A percentile compares a stretch with the other conserved stretches of the same genome.
Conservation (phyloP, 2,329 filamentous ascomycete species). For the Zasmidium cellare region DNA sequence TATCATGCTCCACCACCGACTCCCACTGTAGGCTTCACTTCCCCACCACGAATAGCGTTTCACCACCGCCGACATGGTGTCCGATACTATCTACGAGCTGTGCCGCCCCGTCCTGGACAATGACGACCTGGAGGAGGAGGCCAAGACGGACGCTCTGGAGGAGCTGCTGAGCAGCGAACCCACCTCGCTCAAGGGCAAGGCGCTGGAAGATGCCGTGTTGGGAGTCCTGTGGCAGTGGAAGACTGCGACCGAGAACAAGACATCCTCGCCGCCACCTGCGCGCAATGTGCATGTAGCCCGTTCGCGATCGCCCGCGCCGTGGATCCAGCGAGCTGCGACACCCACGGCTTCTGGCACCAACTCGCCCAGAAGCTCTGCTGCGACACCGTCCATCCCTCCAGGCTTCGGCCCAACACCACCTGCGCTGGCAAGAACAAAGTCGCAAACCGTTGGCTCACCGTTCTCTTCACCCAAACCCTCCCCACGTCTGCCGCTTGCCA, state of each 20-base stretch:
- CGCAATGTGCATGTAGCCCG: slow-evolving; percentile 81
- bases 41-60: slow-evolving; percentile 1
- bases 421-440: slow-evolving; percentile 73
- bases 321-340: slow-evolving; percentile 73
- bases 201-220: slow-evolving; percentile 85
- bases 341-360: slow-evolving; percentile 72
- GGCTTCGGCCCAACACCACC: slow-evolving; percentile 73
- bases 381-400: slow-evolving; percentile 80
- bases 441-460: slow-evolving; percentile 70
- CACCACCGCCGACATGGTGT: slow-evolving; percentile 66
- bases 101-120: slow-evolving; percentile 88
- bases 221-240: slow-evolving; percentile 87
- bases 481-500: slow-evolving; percentile 84
- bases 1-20: slow-evolving; percentile 6
- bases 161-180: slow-evolving; percentile 80
- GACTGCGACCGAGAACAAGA: slow-evolving; percentile 59
- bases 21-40: neutral
- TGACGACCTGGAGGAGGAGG: slow-evolving; percentile 81
- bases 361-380: slow-evolving; percentile 73
- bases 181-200: slow-evolving; percentile 65
- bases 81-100: slow-evolving; percentile 88
- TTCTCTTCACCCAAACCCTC: slow-evolving; percentile 94
- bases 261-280: slow-evolving; percentile 78
- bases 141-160: slow-evolving; percentile 90
- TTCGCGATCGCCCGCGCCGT: slow-evolving; percentile 87